These are phyloP conservation scores for Huntiella savannae DNA, from an alignment of 2,329 filamentous ascomycete species.

Conservation along the genomic window DNA sequence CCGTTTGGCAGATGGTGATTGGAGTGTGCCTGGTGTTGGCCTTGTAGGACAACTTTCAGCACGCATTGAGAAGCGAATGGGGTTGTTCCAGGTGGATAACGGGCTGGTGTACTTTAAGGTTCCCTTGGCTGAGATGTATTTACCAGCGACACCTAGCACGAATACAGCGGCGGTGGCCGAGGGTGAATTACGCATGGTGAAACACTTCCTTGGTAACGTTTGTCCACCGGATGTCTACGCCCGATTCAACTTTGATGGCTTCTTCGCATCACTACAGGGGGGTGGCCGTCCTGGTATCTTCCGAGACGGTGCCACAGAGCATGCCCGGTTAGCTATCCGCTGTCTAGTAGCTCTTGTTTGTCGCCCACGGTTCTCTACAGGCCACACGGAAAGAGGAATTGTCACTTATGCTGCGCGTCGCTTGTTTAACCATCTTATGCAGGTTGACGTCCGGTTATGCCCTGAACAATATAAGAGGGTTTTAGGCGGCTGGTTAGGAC, in stretches of 20 bases:
- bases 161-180: neutral
- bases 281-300: slow-evolving; percentile 17
- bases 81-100: neutral
- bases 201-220: slow-evolving; percentile 18
- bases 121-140: neutral
- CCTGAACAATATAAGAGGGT: neutral
- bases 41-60: neutral
- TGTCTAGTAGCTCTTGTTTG: slow-evolving; percentile 10
- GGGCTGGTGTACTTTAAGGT: neutral
- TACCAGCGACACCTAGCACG: neutral
- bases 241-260: slow-evolving; percentile 19
- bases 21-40: neutral
- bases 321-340: slow-evolving; percentile 16
- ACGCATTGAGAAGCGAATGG: slow-evolving; percentile 1
- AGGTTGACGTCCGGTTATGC: neutral
- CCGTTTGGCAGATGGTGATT: neutral
- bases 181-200: slow-evolving; percentile 18
- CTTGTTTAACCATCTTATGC: neutral
- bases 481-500: neutral
- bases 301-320: slow-evolving; percentile 18
- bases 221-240: slow-evolving; percentile 18
- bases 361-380: neutral
- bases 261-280: slow-evolving; percentile 17
- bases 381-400: too few species aligned
- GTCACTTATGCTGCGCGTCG: neutral